A percentile compares a stretch with the other conserved stretches of the same genome.
Conservation (phyloP, 257 asterid species). For the Gardenia jasminoides region DNA sequence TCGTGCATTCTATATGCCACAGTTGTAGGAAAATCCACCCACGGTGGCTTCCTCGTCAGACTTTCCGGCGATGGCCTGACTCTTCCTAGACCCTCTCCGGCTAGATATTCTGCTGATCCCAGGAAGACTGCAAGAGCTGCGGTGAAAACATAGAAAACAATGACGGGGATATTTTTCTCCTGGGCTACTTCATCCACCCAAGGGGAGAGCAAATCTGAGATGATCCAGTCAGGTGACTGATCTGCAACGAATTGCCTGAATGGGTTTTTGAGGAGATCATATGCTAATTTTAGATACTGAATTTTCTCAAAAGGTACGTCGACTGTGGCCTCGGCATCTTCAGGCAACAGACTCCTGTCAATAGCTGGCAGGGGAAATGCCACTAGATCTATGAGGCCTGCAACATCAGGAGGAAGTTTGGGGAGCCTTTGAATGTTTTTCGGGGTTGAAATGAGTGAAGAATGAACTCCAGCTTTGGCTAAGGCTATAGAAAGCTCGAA, state of each 20-base stretch:
- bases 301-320: constrained; percentile 1
- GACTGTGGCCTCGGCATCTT: constrained; percentile 6
- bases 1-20: constrained; percentile 5
- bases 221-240: background rate
- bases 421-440: constrained; percentile 9
- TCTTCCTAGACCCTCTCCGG: background rate
- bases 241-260: constrained; percentile 1
- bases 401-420: constrained; percentile 7
- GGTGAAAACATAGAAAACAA: background rate
- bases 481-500: constrained; percentile 36
- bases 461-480: constrained; percentile 32
- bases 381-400: background rate
- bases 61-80: background rate
- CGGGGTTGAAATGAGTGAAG: constrained; percentile 23
- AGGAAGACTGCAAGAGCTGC: background rate
- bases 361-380: background rate
- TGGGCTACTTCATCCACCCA: constrained; percentile 5
- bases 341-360: background rate
- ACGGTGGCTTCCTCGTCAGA: background rate
- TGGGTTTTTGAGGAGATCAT: constrained; percentile 7
- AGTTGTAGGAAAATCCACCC: constrained; percentile 4
- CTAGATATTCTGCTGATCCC: background rate
- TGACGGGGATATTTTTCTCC: background rate
- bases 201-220: background rate
- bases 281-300: background rate